phyloP scores from a whole-genome alignment of 2,329 filamentous ascomycete species.

The Beauveria scarabaeidicola region DNA sequence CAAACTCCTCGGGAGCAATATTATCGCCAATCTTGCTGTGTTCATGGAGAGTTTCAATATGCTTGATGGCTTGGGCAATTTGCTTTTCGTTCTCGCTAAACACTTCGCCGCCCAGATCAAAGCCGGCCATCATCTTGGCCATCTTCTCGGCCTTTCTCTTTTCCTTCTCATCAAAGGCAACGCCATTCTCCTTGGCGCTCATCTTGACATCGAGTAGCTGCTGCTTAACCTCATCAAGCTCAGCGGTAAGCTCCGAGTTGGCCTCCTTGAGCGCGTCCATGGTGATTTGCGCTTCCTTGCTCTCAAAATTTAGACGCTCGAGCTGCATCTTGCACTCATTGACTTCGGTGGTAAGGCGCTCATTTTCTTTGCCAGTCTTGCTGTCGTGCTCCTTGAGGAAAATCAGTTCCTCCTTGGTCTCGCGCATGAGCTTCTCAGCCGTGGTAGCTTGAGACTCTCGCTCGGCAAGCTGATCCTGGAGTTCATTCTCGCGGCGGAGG shows the following conservation, averaged over 20 bases:
- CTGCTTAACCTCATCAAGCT: slow-evolving; percentile 92
- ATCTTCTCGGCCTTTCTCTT: slow-evolving; percentile 98
- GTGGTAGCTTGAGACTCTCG: slow-evolving; percentile 75
- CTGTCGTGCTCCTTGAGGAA: slow-evolving; percentile 80
- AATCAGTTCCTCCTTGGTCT: slow-evolving; percentile 77
- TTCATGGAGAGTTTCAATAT: slow-evolving; percentile 70
- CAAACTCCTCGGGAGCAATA: slow-evolving; percentile 73
- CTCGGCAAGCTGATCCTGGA: slow-evolving; percentile 93
- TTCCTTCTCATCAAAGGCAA: slow-evolving; percentile 91
- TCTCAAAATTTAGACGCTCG: slow-evolving; percentile 90
- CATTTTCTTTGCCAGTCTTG: slow-evolving; percentile 81
- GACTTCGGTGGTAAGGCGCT: slow-evolving; percentile 73
- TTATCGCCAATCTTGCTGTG: slow-evolving; percentile 68
- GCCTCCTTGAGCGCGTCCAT: slow-evolving; percentile 97
- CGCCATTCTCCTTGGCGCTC: slow-evolving; percentile 87
- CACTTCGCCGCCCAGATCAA: slow-evolving; percentile 85
- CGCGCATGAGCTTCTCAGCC: slow-evolving; percentile 70
- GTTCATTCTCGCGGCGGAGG: slow-evolving; percentile 85
- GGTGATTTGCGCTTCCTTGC: slow-evolving; percentile 87
- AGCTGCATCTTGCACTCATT: slow-evolving; percentile 96
- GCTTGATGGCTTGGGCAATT: slow-evolving; percentile 75
- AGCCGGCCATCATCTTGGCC: slow-evolving; percentile 99
- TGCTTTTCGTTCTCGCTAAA: slow-evolving; percentile 89
- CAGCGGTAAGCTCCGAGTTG: slow-evolving; percentile 82
- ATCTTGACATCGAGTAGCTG: slow-evolving; percentile 93